Evolutionary conservation across 371 early-diverging fungal genomes (phyloP), one percentile per base, ranked within the genome.

Genomic region (Mortierella sp.): DNA sequence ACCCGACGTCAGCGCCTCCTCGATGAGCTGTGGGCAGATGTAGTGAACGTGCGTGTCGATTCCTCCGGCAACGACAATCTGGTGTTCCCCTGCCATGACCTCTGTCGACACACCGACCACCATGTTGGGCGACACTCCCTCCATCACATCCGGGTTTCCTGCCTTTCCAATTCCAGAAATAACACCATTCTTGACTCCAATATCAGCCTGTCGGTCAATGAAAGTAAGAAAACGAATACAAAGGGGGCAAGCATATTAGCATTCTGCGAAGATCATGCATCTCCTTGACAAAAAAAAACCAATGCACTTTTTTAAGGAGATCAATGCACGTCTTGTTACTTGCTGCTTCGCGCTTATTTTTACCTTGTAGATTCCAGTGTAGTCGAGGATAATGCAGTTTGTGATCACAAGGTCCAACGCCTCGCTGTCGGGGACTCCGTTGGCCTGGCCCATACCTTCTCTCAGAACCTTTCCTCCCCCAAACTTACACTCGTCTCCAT

Each of bases 81-180:
- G 88, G 43, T 96, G 95, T 84, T 98, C 97, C 24, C 94, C 97
- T 10, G 96, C 94, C 74, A 97, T 87, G 11, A 94, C 96, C 80
- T 98, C 98, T 5, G 98, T 98, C 11, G 92, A 86, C 4, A 92
- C 93, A 64, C 97, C 97, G 24, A 96, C 92, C 37, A 93, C 78
- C 97, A 98, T 96, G 19, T 95, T 95, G 11, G 93, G 92, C 10
- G 94, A 93, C 6, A 98, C 96, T 29, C 92, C 95, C 34, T 93
- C 95, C 97, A 97, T 97, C n/a, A 95, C 93, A 80, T 96, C 95
- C 2, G 97, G 98, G 86, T 97, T 98, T n/a, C 98, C 98, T 16
- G 97, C 94, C 83, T 98, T 98, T 64, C 98, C 98, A 68, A 97
- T 96, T 26, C 95, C 97, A 19, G 86, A 90, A 73, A 98, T 97